Conservation (phyloP, 1,139 yeast species). For the Geotrichum armillariae region DNA sequence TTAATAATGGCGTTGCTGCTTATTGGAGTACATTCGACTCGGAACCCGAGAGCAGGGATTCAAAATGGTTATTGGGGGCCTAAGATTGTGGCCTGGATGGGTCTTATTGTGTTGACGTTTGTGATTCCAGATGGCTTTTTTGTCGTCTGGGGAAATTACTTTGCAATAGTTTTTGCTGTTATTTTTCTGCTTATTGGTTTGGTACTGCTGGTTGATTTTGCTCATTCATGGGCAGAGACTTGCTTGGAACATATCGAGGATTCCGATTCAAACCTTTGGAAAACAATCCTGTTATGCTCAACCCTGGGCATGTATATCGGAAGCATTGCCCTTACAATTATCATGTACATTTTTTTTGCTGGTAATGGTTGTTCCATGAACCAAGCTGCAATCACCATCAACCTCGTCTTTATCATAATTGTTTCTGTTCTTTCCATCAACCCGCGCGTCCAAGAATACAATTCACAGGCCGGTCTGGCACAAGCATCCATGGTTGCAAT, state of each 20-base stretch:
- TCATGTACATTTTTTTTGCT: slow-evolving; percentile 85
- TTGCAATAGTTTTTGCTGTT: slow-evolving; percentile 82
- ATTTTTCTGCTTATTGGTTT: slow-evolving; percentile 86
- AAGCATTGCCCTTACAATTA: slow-evolving; percentile 65
- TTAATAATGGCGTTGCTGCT: slow-evolving; percentile 65
- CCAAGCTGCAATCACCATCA: slow-evolving; percentile 80
- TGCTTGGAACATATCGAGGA: slow-evolving; percentile 88
- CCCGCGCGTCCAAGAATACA: slow-evolving; percentile 84
- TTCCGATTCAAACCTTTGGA: slow-evolving; percentile 85
- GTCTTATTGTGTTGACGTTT: slow-evolving; percentile 62
- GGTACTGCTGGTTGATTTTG: slow-evolving; percentile 89
- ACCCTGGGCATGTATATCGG: slow-evolving; percentile 81
- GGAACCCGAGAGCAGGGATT: slow-evolving; percentile 75
- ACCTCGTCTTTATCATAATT: slow-evolving; percentile 61
- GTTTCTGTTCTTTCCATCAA: slow-evolving; percentile 73
- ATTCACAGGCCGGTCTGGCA: slow-evolving; percentile 95
- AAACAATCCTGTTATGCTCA: slow-evolving; percentile 77
- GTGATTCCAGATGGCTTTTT: slow-evolving; percentile 85
- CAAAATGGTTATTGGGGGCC: slow-evolving; percentile 91
- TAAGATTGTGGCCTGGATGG: slow-evolving; percentile 64
- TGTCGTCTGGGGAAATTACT: slow-evolving; percentile 85
- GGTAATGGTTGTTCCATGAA: slow-evolving; percentile 87
- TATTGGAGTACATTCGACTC: slow-evolving; percentile 73
- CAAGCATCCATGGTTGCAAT: slow-evolving; percentile 95
- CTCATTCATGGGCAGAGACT: slow-evolving; percentile 98